These are phyloP conservation scores for Penicillium capsulatum DNA, from an alignment of 2,329 filamentous ascomycete species.

Conservation along the genomic window DNA sequence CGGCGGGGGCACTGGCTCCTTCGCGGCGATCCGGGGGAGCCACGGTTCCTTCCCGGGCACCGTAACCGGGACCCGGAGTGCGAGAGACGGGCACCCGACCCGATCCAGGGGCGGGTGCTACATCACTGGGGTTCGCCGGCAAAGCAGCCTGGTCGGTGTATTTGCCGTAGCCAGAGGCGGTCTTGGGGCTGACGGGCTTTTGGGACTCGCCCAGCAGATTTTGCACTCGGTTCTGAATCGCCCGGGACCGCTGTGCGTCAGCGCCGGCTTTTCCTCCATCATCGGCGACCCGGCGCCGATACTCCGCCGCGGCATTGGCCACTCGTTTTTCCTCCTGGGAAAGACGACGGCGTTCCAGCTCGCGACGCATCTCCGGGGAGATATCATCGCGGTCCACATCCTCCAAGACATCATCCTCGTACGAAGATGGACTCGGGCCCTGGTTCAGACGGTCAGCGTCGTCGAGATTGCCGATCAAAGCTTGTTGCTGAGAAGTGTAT, in stretches of 20 bases:
- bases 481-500: conserved; percentile 46
- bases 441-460: conserved; percentile 65
- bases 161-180: conserved; percentile 83
- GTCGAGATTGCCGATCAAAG: conserved; percentile 73
- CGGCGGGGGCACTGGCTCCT: conserved; percentile 15
- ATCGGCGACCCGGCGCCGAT: conserved; percentile 68
- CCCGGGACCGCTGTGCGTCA: conserved; percentile 63
- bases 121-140: conserved; percentile 38
- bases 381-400: conserved; percentile 66
- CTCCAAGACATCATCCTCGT: conserved; percentile 49
- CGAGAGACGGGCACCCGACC: conserved; percentile 23
- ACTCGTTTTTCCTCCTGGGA: conserved; percentile 88
- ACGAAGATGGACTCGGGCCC: conserved; percentile 4
- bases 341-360: conserved; percentile 76
- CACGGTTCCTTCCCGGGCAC: conserved; percentile 11
- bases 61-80: conserved; percentile 19
- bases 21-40: conserved; percentile 16
- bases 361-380: conserved; percentile 81
- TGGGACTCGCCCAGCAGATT: conserved; percentile 73
- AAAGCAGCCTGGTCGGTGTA: conserved; percentile 60
- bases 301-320: conserved; percentile 81
- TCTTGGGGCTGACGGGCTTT: conserved; percentile 58
- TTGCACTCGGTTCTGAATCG: conserved; percentile 88
- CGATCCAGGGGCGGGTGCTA: conserved; percentile 7
- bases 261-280: conserved; percentile 47